phyloP scores from a whole-genome alignment of 441 rosid species.

The Erodium trifolium region DNA sequence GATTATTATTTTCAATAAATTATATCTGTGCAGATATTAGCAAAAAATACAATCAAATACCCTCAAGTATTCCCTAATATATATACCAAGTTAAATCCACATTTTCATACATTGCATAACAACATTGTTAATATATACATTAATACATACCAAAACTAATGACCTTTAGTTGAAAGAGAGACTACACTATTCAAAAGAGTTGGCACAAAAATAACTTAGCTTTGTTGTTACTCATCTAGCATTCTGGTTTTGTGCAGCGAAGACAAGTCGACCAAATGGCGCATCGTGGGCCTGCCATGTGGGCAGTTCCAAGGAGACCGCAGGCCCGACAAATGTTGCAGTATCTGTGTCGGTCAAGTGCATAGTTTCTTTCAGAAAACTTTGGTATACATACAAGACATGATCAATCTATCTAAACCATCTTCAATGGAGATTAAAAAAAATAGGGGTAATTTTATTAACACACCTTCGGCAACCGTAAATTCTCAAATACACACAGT shows the following conservation, averaged over 20 bases:
- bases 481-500: no score
- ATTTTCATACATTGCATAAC: neutral
- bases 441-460: no score
- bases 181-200: neutral
- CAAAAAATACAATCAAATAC: no score
- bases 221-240: slow-evolving; percentile 3
- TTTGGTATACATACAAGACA: neutral
- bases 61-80: no score
- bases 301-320: slow-evolving; percentile 98
- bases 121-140: neutral
- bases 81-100: neutral
- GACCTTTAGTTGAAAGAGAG: neutral
- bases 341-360: slow-evolving; percentile 40
- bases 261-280: slow-evolving; percentile 78
- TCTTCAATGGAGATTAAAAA: no score
- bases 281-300: slow-evolving; percentile 97
- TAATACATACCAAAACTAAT: neutral
- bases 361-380: neutral
- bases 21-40: no score
- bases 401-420: neutral
- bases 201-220: neutral
- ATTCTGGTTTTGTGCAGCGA: slow-evolving; percentile 27
- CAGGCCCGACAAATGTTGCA: slow-evolving; percentile 64
- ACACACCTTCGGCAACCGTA: no score
- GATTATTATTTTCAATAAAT: no score